Evolutionary conservation across 129 eudicot genomes (phyloP).

Genomic region (Mikania micrantha): DNA sequence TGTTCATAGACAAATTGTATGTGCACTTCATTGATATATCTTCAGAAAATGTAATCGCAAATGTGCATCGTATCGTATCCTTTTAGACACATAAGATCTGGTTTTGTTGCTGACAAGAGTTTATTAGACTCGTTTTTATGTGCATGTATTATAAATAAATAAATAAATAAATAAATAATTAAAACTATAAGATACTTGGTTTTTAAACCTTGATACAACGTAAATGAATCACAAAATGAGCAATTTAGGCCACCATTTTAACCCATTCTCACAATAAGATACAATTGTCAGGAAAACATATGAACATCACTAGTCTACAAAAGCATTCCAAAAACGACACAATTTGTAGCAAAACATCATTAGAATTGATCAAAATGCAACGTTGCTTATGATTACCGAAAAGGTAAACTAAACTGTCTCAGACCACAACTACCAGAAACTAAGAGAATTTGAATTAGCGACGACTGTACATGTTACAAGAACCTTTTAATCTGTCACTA

Average conservation of each 20-base stretch:
- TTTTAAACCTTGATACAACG: not conserved
- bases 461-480: conserved; percentile 44
- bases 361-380: conserved; percentile 6
- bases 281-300: not conserved
- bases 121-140: no score
- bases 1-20: not conserved
- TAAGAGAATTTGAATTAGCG: conserved; percentile 18
- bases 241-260: not conserved
- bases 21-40: not conserved
- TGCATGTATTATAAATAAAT: no score
- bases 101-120: no score
- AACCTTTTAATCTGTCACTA: conserved; percentile 27
- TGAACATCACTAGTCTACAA: not conserved
- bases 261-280: not conserved
- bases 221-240: not conserved
- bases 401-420: conserved; percentile 13
- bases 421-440: conserved; percentile 26
- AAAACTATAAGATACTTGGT: no score
- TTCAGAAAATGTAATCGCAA: not conserved
- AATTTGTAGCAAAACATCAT: not conserved
- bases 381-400: conserved; percentile 7
- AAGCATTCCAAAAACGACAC: not conserved
- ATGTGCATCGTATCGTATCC: no score
- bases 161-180: no score
- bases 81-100: no score